These are phyloP conservation scores for Fusarium sacchari DNA, from an alignment of 2,329 filamentous ascomycete species.

Conservation along the genomic window DNA sequence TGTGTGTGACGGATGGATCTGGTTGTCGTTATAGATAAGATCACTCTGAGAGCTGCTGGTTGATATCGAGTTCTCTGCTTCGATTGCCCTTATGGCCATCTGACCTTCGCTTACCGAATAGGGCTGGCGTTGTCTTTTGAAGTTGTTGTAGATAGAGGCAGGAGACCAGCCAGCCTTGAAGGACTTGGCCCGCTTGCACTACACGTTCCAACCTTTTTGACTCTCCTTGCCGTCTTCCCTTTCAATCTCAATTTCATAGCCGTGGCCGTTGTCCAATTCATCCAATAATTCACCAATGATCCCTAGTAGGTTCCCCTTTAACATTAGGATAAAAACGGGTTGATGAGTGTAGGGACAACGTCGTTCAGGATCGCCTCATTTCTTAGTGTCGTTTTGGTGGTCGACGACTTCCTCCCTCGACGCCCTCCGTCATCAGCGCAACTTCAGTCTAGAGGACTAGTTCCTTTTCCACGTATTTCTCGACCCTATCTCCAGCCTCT, in stretches of 20 bases:
- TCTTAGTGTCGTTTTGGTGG: not conserved
- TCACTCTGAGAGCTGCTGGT: not conserved
- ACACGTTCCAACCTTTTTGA: not conserved
- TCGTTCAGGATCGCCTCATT: not conserved
- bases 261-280: no score
- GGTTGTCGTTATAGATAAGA: not conserved
- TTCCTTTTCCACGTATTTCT: no score
- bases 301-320: no score
- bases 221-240: no score
- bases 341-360: no score
- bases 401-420: not conserved
- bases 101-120: not conserved
- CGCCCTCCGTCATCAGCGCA: no score
- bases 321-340: no score
- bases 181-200: not conserved
- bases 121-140: not conserved
- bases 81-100: no score
- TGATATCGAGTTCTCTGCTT: not conserved
- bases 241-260: no score
- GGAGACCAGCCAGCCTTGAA: not conserved
- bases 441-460: no score
- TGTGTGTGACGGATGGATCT: not conserved
- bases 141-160: not conserved
- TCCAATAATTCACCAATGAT: no score
- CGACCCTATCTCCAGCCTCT: no score